These are phyloP conservation scores for Diaporthe eres DNA, from an alignment of 2,329 filamentous ascomycete genomes.

Conservation along the genomic window DNA sequence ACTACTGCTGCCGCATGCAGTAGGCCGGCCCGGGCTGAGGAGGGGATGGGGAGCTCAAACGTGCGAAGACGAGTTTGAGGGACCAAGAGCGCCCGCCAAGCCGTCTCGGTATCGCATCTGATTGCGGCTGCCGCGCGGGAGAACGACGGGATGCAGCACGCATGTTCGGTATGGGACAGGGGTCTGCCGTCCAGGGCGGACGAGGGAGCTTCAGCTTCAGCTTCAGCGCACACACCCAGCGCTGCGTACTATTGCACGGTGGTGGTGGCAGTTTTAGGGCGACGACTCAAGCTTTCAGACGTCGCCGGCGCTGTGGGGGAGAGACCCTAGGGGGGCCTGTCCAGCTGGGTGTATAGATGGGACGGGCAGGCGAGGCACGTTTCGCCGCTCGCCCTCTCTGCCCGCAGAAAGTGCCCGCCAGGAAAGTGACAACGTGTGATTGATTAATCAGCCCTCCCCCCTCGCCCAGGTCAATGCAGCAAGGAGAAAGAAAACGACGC, in stretches of 20 bases:
- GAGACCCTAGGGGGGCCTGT: neutral
- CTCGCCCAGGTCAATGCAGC: neutral
- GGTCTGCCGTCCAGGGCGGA: neutral
- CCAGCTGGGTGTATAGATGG: neutral
- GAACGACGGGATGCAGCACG: slow-evolving; percentile 4
- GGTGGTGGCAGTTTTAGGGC: neutral
- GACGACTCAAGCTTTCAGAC: slow-evolving; percentile 13
- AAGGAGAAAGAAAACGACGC: neutral
- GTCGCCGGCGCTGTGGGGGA: slow-evolving; percentile 6
- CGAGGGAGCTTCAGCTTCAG: neutral
- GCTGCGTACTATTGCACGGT: neutral
- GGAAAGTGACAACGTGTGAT: slow-evolving; percentile 17
- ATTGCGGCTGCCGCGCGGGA: slow-evolving; percentile 22
- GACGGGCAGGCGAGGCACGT: neutral
- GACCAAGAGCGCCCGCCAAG: slow-evolving; percentile 18
- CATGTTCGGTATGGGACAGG: neutral
- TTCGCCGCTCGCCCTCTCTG: neutral
- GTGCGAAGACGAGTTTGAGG: neutral
- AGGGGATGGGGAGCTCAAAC: neutral
- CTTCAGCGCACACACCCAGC: neutral
- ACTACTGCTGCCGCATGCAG: neutral
- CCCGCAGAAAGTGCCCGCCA: slow-evolving; percentile 10
- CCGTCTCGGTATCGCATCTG: slow-evolving; percentile 23
- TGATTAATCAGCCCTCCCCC: slow-evolving; percentile 12
- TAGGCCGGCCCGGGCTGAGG: neutral